Base-by-base conservation (phyloP, 2,329 filamentous ascomycete genomes). In the Colletotrichum sublineola region DNA sequence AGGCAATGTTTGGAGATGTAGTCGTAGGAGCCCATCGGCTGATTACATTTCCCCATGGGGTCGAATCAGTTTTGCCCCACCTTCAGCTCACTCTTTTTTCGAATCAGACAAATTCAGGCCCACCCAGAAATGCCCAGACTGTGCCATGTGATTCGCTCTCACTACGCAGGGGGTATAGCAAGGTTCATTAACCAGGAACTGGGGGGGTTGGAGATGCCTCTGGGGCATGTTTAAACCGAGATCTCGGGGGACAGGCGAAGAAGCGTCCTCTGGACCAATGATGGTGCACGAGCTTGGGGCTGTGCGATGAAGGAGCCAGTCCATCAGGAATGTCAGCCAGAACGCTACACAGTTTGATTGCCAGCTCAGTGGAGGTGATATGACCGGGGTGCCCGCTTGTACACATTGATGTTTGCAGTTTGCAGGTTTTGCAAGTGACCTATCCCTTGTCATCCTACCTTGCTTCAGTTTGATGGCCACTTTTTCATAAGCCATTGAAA, bases 1-100 rank as follows among this genome's bases (percentile, higher is more conserved):
- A 11, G 29, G 15, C 48, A 42, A 52, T 63, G 65, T 9, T n/a
- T 29, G 12, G n/a, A 31, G 18, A 8, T 55, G 40, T 24, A 40
- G 7, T n/a, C 31, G 20, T 6, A n/a, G 15, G 40, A 50, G 46
- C n/a, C 29, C 7, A 6, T 15, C 12, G 29, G 12, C 56, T 52
- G 50, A 64, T 57, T 52, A 36, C 68, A 68, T 62, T 38, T 61
- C 64, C 44, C 64, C 63, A 52, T 46, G 62, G 61, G 53, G 53
- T 63, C 52, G 52, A 69, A 69, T 58, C 33, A 24, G 29, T 53
- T 56, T 36, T 33, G 15, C 31, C 55, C 20, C 11, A 36, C 14
- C 40, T 40, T 40, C 31, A 20, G 38, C 63, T 55, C 55, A 60
- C 48, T 36, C 55, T 33, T 24, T 42, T 42, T 33, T 9, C 38